Base-by-base conservation (phyloP, 2,329 filamentous ascomycete species). In the Claviceps sp. region DNA sequence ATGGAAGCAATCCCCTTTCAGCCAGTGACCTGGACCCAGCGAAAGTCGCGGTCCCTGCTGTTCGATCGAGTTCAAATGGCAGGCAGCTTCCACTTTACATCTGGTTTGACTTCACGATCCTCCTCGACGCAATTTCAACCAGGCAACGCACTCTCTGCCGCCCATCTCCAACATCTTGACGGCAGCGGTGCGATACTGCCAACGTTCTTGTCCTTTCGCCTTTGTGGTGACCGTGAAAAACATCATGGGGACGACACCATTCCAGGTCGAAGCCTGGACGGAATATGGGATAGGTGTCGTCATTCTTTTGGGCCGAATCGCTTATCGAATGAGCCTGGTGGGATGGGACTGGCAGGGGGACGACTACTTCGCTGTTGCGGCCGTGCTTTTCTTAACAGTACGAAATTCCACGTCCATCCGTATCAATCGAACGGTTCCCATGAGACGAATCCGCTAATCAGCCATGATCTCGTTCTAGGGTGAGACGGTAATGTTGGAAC, bases 261-360 rank as follows among this genome's bases (percentile, higher is more conserved):
- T 72, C 51, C 66, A 70, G 52, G 62, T 58, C 2, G 70, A 73
- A 55, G 68, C 68, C 8, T 73, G 71, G 70, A 60, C 61, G 16
- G 71, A 73, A 51, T 73, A 71, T 47, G 65, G 61, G 1, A 57
- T 73, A 29, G 70, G 70, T 2, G 55, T 65, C 2, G 1, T 64
- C 7, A 55, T 73, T 2, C 54, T 73, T 3, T 54, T 71, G 2
- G 52, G 68, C 5, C 67, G 71, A 14, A 67, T 69, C 52, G 66
- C 65, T 53, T 64, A 68, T 2, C 59, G 71, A 37, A 63, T 62
- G 57, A 69, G 62, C 50, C 55, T 63, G 6, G 67, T 72, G 3
- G 69, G 70, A 1, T 58, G 68, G 52, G 66, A 65, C 13, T 70
- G 65, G 61, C 64, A 71, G 17, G 67, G 68, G 2, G 71, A 74